Base-by-base conservation (phyloP, 108 stramenopile genomes). In the Nannochloropsis salina region DNA sequence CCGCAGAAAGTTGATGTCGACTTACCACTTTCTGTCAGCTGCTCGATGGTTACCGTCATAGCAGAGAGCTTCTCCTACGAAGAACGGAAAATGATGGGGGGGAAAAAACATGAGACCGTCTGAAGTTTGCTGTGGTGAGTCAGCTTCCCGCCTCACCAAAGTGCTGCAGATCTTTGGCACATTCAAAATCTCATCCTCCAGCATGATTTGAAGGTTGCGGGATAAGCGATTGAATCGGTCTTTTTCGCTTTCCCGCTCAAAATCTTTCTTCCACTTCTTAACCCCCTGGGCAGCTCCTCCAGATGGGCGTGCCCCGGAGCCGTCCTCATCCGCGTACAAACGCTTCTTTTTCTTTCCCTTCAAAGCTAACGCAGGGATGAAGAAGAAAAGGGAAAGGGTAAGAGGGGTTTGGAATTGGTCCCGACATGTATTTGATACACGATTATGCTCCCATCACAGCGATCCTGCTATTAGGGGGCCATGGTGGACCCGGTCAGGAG, bases 1-100 rank as follows among this genome's bases (percentile, higher is more conserved):
- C 31, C 31, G 31, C 31, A 31, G 31, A 31, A 31, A 31, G 31
- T 31, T 31, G 31, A 31, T 31, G 31, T 31, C 31, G 15, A 74
- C 61, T 15, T 74, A 74, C 61, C 61, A n/a, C 61, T 74, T n/a
- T 74, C 61, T n/a, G 61, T 74, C 61, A 74, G 61, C n/a, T 74
- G 61, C 61, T 74, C 61, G 8, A 74, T 74, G 3, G 61, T 74
- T n/a, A 74, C 61, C 15, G 61, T n/a, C 61, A 74, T 74, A n/a
- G 61, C 15, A 15, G 61, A 74, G 3, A 74, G 6, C n/a, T 74
- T 74, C n/a, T 74, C 61, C 61, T 74, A n/a, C n/a, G 4, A 8
- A 74, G 61, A n/a, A 2, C 8, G 61, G n/a, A n/a, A 74, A 74
- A n/a, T 4, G 2, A 74, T n/a, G 61, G 61, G 6, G 61, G 15